These are phyloP conservation scores for Pyrenula massariospora DNA, from an alignment of 495 filamentous ascomycete species.

Conservation along the genomic window DNA sequence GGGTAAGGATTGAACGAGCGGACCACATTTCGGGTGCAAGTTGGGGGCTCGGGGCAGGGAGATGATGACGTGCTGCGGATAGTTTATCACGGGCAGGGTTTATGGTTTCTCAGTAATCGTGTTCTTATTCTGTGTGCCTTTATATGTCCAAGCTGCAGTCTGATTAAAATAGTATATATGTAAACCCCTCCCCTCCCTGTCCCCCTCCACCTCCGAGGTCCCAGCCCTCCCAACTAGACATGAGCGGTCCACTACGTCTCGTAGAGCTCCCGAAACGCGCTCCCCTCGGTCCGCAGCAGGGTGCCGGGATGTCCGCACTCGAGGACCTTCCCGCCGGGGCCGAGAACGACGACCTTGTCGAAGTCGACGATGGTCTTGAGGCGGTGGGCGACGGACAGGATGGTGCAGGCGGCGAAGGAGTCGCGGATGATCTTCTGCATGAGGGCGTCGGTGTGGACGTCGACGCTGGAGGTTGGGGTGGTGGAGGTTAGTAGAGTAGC, in stretches of 20 bases:
- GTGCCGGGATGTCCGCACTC: constrained; percentile 13
- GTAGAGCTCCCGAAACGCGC: not conserved
- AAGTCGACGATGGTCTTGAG: constrained; percentile 23
- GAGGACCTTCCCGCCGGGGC: constrained; percentile 15
- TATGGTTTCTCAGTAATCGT: too few relatives aligned
- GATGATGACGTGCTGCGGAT: too few relatives aligned
- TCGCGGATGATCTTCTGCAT: constrained; percentile 21
- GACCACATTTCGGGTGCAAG: too few relatives aligned
- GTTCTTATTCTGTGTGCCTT: too few relatives aligned
- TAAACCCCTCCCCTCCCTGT: too few relatives aligned
- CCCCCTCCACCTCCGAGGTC: too few relatives aligned
- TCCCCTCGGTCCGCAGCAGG: not conserved
- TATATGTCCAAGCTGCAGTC: too few relatives aligned
- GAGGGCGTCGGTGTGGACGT: constrained; percentile 17
- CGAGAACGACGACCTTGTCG: constrained; percentile 22
- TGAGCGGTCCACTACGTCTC: not conserved
- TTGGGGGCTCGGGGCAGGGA: too few relatives aligned
- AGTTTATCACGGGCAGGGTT: too few relatives aligned
- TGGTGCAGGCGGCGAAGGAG: constrained; percentile 17
- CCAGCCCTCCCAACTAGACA: not conserved
- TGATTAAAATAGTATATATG: too few relatives aligned
- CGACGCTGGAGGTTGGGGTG: constrained; percentile 16
- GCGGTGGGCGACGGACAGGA: constrained; percentile 23
- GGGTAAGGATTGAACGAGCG: too few relatives aligned
- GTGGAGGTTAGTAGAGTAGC: constrained; percentile 2